phyloP scores from a whole-genome alignment of 192 early-diverging fungal species.

The Entrophospora sp. region DNA sequence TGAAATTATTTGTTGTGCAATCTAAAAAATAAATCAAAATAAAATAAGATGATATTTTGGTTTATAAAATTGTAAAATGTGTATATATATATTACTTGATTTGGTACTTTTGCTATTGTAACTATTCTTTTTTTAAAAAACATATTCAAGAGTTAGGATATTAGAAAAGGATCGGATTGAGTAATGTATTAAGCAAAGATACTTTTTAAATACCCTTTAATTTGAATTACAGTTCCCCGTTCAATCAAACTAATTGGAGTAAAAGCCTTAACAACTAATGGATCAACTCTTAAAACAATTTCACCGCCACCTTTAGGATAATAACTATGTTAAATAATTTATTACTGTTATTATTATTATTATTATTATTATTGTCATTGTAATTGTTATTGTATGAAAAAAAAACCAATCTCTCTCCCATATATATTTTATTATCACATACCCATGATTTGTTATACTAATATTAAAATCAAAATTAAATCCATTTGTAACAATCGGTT shows the following conservation, averaged over 20 bases:
- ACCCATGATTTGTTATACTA: slow-evolving; percentile 3
- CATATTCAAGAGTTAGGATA: too few species aligned
- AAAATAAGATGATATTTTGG: background rate
- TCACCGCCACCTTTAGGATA: slow-evolving; percentile 27
- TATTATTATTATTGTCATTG: too few species aligned
- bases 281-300: slow-evolving; percentile 21
- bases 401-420: too few species aligned
- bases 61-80: background rate
- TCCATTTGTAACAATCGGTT: slow-evolving; percentile 17
- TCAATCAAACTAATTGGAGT: slow-evolving; percentile 13
- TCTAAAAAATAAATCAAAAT: background rate
- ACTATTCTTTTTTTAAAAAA: background rate
- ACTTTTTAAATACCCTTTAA: slow-evolving; percentile 18
- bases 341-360: too few species aligned
- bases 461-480: slow-evolving; percentile 22
- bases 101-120: background rate
- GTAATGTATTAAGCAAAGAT: too few species aligned
- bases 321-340: too few species aligned
- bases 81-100: background rate
- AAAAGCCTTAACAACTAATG: slow-evolving; percentile 7
- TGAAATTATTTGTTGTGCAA: slow-evolving; percentile 2
- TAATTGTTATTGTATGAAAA: too few species aligned
- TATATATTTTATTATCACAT: background rate
- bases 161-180: too few species aligned
- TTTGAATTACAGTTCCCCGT: background rate